Evolutionary conservation across 2,329 filamentous ascomycete genomes (phyloP).

Genomic region (Aspergillus chevalieri): DNA sequence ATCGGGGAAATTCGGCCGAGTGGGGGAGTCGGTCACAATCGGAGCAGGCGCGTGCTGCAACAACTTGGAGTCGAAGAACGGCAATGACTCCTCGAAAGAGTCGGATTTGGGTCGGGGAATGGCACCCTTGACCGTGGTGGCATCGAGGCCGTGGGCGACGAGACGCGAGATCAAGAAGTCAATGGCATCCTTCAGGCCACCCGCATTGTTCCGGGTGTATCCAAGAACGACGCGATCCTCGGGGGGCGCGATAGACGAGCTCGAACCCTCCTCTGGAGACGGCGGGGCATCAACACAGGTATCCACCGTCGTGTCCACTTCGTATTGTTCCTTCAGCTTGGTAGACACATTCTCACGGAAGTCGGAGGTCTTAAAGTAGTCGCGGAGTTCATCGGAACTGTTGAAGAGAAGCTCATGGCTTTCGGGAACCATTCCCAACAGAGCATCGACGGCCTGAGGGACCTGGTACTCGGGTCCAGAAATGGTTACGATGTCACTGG

Average conservation of each 20-base stretch:
- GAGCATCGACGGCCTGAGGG: constrained; percentile 90
- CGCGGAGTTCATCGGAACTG: constrained; percentile 66
- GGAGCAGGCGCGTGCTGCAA: constrained; percentile 84
- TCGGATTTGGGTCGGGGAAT: constrained; percentile 98
- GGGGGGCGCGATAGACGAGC: constrained; percentile 43
- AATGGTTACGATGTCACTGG: constrained; percentile 91
- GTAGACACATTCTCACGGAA: constrained; percentile 73
- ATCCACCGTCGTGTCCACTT: constrained; percentile 76
- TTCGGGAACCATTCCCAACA: constrained; percentile 96
- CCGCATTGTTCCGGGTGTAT: constrained; percentile 95
- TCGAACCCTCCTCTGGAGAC: constrained; percentile 28
- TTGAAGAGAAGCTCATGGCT: constrained; percentile 85
- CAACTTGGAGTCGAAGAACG: constrained; percentile 94
- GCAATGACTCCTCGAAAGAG: constrained; percentile 93
- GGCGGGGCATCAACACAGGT: constrained; percentile 29
- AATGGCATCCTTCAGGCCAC: constrained; percentile 89
- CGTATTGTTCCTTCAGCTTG: constrained; percentile 85
- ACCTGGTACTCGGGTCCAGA: constrained; percentile 98
- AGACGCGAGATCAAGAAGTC: constrained; percentile 86
- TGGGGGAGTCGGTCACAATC: constrained; percentile 78
- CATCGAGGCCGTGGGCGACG: constrained; percentile 82
- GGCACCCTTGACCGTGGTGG: constrained; percentile 80
- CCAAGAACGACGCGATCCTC: constrained; percentile 60
- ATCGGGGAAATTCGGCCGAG: constrained; percentile 75
- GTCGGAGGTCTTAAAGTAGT: constrained; percentile 73